Evolutionary conservation across 352 stramenopile genomes (phyloP), one percentile per base, ranked within the genome.

Genomic region (Saprolegnia parasitica): DNA sequence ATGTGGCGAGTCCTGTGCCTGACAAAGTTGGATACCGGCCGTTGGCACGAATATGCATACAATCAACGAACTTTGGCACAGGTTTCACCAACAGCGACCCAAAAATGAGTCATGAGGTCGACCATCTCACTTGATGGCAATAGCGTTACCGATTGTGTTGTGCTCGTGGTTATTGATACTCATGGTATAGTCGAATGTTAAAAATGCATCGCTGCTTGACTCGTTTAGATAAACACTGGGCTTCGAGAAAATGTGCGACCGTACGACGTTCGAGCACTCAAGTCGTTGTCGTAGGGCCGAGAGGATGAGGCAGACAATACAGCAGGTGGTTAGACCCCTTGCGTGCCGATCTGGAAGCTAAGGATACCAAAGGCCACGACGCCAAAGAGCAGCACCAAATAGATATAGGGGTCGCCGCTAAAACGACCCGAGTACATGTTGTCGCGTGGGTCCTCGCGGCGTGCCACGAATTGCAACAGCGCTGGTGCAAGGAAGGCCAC

Each of bases 401-500:
- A 88, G 20, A 88, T 80, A 63, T 81, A 90, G 16, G 32, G 49
- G 6, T 55, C 71, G 35, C 75, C 76, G 58, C 84, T 93, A 40
- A 93, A 93, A 29, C 62, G 76, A 0, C 81, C 75, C 35, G 78
- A 89, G 81, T 90, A 93, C 21, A 93, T 71, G 52, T 82, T 90
- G 1, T 57, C 37, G 0, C 45, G 71, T 4, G 80, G 72, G 46
- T 90, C 76, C 74, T 87, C 79, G 20, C 76, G 77, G 49, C 68
- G 75, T 26, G 81, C 78, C 50, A 77, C 74, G 32, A 89, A 72
- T 63, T 93, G 85, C 50, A 93, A 68, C 63, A 93, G 71, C 29
- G 83, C 83, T 21, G 85, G 85, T 29, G 85, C 83, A 56, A 93
- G 90, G 63, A 93, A 93, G 40, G 85, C 85, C 24, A 93, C 85